phyloP scores from a whole-genome alignment of 2,329 filamentous ascomycete genomes.

The Epichloe sibirici region DNA sequence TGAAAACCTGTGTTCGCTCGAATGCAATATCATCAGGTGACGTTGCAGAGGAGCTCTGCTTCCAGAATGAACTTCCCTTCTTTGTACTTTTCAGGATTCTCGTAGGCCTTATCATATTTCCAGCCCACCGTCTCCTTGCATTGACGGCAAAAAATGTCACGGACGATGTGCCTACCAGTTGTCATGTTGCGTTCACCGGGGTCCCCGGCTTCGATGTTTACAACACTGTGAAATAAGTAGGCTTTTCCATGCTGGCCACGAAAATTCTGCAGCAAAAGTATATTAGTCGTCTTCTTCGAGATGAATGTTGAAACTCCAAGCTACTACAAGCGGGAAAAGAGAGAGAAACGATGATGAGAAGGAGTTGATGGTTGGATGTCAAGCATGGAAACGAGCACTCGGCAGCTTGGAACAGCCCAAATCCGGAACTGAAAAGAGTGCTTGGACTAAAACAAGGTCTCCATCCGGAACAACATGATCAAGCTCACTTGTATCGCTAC shows the following conservation, averaged over 20 bases:
- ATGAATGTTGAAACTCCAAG: too few species aligned
- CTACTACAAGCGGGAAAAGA: not conserved
- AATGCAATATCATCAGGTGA: conserved; percentile 31
- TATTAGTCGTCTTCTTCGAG: not conserved
- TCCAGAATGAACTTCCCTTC: conserved; percentile 97
- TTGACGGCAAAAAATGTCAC: conserved; percentile 83
- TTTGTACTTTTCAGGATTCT: conserved; percentile 90
- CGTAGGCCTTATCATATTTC: conserved; percentile 98
- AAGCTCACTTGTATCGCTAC: conserved; percentile 16
- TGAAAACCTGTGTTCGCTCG: not conserved
- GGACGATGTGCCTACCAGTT: conserved; percentile 84
- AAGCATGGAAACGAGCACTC: not conserved
- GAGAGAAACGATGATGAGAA: not conserved
- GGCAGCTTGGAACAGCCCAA: not conserved
- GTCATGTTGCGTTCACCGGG: conserved; percentile 97
- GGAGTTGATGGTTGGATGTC: not conserved
- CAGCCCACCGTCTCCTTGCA: conserved; percentile 91
- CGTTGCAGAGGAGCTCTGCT: conserved; percentile 75
- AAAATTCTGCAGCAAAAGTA: conserved; percentile 58
- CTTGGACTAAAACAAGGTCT: not conserved
- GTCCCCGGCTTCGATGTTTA: conserved; percentile 76
- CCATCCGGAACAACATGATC: not conserved
- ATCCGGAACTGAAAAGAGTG: not conserved
- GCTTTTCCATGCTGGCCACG: conserved; percentile 97
- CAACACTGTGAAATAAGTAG: conserved; percentile 87